A percentile compares a stretch with the other conserved stretches of the same genome.
These are phyloP conservation scores for Xylariomycetidae sp. DNA, from an alignment of 2,329 filamentous ascomycete species.

Conservation along the genomic window DNA sequence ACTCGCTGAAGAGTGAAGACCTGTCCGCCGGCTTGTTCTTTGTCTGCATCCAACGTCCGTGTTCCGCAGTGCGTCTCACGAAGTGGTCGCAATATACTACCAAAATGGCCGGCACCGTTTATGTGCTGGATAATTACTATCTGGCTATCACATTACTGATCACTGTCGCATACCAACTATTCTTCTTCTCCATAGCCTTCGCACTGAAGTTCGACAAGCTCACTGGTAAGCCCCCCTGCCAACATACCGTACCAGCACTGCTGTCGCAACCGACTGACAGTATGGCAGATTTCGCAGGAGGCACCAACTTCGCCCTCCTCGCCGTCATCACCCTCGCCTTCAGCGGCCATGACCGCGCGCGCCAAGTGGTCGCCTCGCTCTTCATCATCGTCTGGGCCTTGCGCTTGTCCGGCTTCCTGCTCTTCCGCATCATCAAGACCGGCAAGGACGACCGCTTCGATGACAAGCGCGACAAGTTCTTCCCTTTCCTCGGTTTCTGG, in stretches of 20 bases:
- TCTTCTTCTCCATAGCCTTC: slow-evolving; percentile 64
- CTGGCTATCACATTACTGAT: slow-evolving; percentile 63
- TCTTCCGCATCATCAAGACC: slow-evolving; percentile 64
- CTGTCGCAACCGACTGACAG: slow-evolving; percentile 5
- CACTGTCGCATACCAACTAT: slow-evolving; percentile 62
- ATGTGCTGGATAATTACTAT: slow-evolving; percentile 66
- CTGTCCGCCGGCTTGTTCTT: too few relatives aligned
- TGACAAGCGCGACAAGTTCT: slow-evolving; percentile 63
- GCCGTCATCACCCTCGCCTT: slow-evolving; percentile 59
- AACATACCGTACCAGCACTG: too few relatives aligned
- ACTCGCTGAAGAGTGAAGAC: too few relatives aligned
- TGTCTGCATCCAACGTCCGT: background rate
- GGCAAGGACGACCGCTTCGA: slow-evolving; percentile 69
- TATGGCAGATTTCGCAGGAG: slow-evolving; percentile 59
- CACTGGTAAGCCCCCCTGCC: slow-evolving; percentile 48
- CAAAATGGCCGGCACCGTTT: slow-evolving; percentile 26
- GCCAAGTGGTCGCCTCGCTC: slow-evolving; percentile 57
- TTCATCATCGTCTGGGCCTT: slow-evolving; percentile 62
- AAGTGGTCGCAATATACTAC: background rate
- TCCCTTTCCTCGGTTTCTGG: slow-evolving; percentile 65
- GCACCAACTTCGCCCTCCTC: slow-evolving; percentile 62
- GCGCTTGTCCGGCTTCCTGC: slow-evolving; percentile 59
- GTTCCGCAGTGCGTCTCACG: background rate
- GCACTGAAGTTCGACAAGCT: slow-evolving; percentile 65
- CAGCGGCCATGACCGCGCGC: slow-evolving; percentile 47